These are phyloP conservation scores for Mucuna pruriens DNA, from an alignment of 306 rosid species.

Conservation along the genomic window DNA sequence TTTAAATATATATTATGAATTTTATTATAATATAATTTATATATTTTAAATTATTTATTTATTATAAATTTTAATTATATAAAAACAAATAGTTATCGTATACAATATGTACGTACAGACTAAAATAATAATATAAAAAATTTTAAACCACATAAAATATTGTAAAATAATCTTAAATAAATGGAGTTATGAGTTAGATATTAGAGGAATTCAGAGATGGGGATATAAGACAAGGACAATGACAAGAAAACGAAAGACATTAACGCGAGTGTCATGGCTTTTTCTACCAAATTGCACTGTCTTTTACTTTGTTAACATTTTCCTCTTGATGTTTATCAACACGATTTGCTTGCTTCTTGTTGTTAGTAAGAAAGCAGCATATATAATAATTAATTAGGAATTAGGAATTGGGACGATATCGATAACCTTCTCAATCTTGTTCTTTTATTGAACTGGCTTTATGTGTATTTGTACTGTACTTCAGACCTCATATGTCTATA, in stretches of 20 bases:
- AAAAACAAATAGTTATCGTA: too few species aligned
- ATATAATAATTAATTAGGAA: background rate
- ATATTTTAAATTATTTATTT: too few species aligned
- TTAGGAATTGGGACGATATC: background rate
- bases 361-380: conserved; percentile 27
- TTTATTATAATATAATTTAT: too few species aligned
- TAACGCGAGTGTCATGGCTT: conserved; percentile 19
- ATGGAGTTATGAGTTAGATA: too few species aligned
- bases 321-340: conserved; percentile 27
- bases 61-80: too few species aligned
- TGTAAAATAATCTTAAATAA: too few species aligned
- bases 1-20: too few species aligned
- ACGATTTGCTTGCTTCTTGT: conserved; percentile 13
- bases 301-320: conserved; percentile 11
- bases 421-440: conserved; percentile 1
- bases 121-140: too few species aligned
- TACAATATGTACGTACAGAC: too few species aligned
- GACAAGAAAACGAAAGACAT: conserved; percentile 34
- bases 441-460: background rate
- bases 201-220: background rate
- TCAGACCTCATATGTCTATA: background rate
- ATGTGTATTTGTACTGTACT: background rate
- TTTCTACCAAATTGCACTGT: conserved; percentile 34
- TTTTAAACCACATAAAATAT: too few species aligned
- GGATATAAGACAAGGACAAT: conserved; percentile 21